Evolutionary conservation across 805 yeast species (phyloP).

Genomic region (Saturnispora hagleri): DNA sequence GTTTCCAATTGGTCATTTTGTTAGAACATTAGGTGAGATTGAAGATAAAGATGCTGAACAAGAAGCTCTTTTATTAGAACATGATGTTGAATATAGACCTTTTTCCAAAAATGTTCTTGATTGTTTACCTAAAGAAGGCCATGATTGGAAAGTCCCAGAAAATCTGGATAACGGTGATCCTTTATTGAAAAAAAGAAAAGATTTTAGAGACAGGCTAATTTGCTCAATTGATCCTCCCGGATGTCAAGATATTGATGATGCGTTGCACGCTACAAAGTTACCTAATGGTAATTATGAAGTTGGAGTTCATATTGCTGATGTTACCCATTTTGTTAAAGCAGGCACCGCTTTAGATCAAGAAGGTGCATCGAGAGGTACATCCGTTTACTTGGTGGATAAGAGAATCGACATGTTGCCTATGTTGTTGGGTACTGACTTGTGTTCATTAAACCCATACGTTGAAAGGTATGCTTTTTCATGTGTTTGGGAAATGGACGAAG

Average conservation of each 20-base stretch:
- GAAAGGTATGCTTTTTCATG: constrained; percentile 95
- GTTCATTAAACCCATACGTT: constrained; percentile 91
- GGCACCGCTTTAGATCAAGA: constrained; percentile 87
- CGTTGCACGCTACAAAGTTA: constrained; percentile 74
- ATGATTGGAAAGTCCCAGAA: constrained; percentile 83
- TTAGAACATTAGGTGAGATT: constrained; percentile 77
- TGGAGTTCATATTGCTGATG: constrained; percentile 99
- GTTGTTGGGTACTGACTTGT: constrained; percentile 88
- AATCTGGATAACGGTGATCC: constrained; percentile 45
- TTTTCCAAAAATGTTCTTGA: constrained; percentile 85
- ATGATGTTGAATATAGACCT: constrained; percentile 94
- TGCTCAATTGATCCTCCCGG: constrained; percentile 97
- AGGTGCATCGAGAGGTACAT: constrained; percentile 96
- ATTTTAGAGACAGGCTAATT: constrained; percentile 78
- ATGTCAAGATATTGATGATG: constrained; percentile 98
- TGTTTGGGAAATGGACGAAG: constrained; percentile 84
- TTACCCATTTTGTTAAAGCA: constrained; percentile 92
- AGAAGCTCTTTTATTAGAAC: constrained; percentile 86
- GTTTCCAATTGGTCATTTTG: constrained; percentile 91
- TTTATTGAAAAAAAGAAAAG: constrained; percentile 57
- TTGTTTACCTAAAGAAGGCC: constrained; percentile 91
- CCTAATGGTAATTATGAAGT: constrained; percentile 95
- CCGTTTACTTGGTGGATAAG: constrained; percentile 93
- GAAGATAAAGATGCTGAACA: constrained; percentile 95
- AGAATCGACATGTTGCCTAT: constrained; percentile 98